Evolutionary conservation across 805 yeast species (phyloP), one percentile per base, ranked within the genome.

Genomic region (Metschnikowia lochheadii): DNA sequence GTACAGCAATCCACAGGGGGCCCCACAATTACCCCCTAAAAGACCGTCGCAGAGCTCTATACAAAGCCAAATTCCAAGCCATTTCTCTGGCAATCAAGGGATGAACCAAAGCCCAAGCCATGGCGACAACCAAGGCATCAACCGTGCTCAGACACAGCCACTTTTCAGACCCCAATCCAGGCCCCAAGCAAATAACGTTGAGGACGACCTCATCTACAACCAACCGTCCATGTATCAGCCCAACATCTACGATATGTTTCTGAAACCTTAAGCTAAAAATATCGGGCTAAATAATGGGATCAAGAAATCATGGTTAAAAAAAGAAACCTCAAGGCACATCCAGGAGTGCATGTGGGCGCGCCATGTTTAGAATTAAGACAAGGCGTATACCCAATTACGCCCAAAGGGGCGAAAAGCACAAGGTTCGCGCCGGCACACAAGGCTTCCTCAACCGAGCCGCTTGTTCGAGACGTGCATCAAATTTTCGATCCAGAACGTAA

Each of bases 201-300:
- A 45, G 15, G 48, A 50, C 33, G 61, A 58, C n/a, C 52, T 63
- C 20, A 66, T 63, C 41, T 65, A 63, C 58, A 60, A 63, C 49
- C 60, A 63, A 33, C 81, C 80, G 1, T 76, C 80, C 0, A 69
- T 73, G 2, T 76, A 76, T 56, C 72, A 73, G 55, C 78, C 80
- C 2, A 67, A 75, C 50, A 72, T 76, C 73, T 77, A 77, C 54
- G 67, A 71, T 45, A 71, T 66, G 48, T 73, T 74, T 49, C 46
- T 44, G 46, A 44, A 36, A 15, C 46, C 14, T 13, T 44, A 18
- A 31, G 31, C 10, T 7, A 23, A 23, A 23, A 23, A 23, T 23
- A 23, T 8, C 26, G 26, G n/a, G 33, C 18, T 5, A 20, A 23
- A n/a, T 14, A 39, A n/a, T 14, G 17, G 11, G 5, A 33, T 33